Percentiles rank a stretch among this genome's conserved stretches.
phyloP scores from a whole-genome alignment of 768 basidiomycete species.

The Lactifluus rugatus region DNA sequence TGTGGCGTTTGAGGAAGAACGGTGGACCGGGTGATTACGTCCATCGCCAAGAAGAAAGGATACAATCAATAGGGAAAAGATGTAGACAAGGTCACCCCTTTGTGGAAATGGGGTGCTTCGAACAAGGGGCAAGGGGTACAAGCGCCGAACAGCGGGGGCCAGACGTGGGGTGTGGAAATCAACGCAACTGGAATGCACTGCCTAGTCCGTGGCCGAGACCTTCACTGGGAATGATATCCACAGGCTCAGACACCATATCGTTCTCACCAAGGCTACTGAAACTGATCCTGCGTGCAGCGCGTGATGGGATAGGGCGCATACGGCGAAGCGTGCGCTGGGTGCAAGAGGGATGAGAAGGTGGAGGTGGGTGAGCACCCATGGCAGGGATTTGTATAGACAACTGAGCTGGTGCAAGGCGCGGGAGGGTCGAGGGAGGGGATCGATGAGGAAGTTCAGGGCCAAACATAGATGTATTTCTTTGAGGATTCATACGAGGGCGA shows the following conservation, averaged over 20 bases:
- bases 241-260: constrained; percentile 14
- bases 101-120: neutral
- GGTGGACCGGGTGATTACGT: neutral
- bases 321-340: constrained; percentile 24
- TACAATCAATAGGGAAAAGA: neutral
- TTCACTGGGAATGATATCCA: constrained; percentile 23
- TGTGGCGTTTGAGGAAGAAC: neutral
- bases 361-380: constrained; percentile 28
- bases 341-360: constrained; percentile 53
- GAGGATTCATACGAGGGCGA: constrained; percentile 11
- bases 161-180: constrained; percentile 11
- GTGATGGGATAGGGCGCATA: constrained; percentile 18
- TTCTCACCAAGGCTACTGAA: constrained; percentile 13
- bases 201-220: constrained; percentile 37
- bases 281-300: constrained; percentile 19
- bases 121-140: neutral
- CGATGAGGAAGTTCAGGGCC: constrained; percentile 18
- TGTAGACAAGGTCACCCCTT: neutral
- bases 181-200: constrained; percentile 65
- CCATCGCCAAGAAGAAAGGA: neutral
- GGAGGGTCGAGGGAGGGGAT: neutral
- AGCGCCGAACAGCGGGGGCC: neutral
- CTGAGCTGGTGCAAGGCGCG: constrained; percentile 10
- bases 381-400: constrained; percentile 24
- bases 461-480: constrained; percentile 17